These are phyloP conservation scores for Penicilliopsis zonata DNA, from an alignment of 495 filamentous ascomycete genomes.

Conservation along the genomic window DNA sequence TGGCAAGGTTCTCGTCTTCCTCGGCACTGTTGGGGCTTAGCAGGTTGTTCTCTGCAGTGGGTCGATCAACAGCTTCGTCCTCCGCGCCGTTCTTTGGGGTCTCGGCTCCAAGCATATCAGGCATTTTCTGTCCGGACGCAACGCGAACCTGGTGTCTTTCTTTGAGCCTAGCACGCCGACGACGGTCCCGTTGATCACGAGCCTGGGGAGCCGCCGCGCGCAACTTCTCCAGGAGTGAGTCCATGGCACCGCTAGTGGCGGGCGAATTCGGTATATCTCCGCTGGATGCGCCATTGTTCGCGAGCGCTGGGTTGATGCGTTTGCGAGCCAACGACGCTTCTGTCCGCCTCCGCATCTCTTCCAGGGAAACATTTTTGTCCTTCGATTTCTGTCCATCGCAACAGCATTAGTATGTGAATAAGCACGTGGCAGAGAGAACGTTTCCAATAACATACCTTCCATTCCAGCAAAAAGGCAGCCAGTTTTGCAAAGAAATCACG, in stretches of 20 bases:
- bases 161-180: constrained; percentile 76
- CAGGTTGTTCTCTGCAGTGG: constrained; percentile 19
- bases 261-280: constrained; percentile 48
- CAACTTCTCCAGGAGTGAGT: constrained; percentile 89
- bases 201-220: constrained; percentile 86
- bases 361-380: constrained; percentile 77
- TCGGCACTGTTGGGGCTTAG: constrained; percentile 25
- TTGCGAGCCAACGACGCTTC: constrained; percentile 88
- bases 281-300: constrained; percentile 26
- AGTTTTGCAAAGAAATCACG: constrained; percentile 95
- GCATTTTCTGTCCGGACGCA: constrained; percentile 74
- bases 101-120: constrained; percentile 46
- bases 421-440: not conserved
- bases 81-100: constrained; percentile 17
- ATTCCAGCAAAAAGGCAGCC: constrained; percentile 82
- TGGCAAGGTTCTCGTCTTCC: constrained; percentile 26
- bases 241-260: constrained; percentile 84
- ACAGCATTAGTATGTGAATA: constrained; percentile 1
- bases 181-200: constrained; percentile 73
- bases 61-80: constrained; percentile 10
- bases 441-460: constrained; percentile 51
- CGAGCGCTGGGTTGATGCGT: constrained; percentile 51
- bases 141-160: constrained; percentile 88
- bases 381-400: constrained; percentile 53
- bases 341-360: constrained; percentile 72